A percentile compares a stretch with the other conserved stretches of the same genome.
Evolutionary conservation across 2,329 filamentous ascomycete species (phyloP).

Genomic region (Xylariaceae sp.): DNA sequence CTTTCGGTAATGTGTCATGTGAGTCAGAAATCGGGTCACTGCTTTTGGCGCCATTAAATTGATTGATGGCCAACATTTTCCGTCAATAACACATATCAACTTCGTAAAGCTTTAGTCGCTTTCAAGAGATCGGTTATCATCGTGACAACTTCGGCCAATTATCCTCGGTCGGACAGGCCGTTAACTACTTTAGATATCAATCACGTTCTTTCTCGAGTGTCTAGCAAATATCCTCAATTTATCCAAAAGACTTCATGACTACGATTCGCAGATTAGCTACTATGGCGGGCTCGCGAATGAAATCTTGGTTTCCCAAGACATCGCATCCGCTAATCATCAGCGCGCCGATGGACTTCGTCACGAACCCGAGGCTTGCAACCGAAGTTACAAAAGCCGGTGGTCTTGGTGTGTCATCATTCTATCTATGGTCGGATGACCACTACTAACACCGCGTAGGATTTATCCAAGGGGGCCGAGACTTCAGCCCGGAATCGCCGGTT

Average conservation of each 20-base stretch:
- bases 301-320: constrained; percentile 42
- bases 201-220: too few relatives aligned
- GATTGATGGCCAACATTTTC: too few relatives aligned
- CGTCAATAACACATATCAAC: too few relatives aligned
- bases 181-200: too few relatives aligned
- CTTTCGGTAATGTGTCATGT: too few relatives aligned
- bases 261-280: constrained; percentile 7
- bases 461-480: constrained; percentile 38
- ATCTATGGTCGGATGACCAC: background rate
- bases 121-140: too few relatives aligned
- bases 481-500: constrained; percentile 35
- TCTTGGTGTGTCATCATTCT: constrained; percentile 36
- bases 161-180: too few relatives aligned
- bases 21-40: too few relatives aligned
- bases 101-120: too few relatives aligned
- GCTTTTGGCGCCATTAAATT: too few relatives aligned
- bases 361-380: constrained; percentile 42
- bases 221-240: background rate
- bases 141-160: too few relatives aligned
- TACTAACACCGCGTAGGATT: constrained; percentile 32
- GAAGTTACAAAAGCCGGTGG: constrained; percentile 46
- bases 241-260: background rate
- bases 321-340: constrained; percentile 42
- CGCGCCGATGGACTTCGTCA: constrained; percentile 45
- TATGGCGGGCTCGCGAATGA: constrained; percentile 32